Base-by-base conservation (phyloP, 1,139 yeast species). In the Geotrichum carabidarum region DNA sequence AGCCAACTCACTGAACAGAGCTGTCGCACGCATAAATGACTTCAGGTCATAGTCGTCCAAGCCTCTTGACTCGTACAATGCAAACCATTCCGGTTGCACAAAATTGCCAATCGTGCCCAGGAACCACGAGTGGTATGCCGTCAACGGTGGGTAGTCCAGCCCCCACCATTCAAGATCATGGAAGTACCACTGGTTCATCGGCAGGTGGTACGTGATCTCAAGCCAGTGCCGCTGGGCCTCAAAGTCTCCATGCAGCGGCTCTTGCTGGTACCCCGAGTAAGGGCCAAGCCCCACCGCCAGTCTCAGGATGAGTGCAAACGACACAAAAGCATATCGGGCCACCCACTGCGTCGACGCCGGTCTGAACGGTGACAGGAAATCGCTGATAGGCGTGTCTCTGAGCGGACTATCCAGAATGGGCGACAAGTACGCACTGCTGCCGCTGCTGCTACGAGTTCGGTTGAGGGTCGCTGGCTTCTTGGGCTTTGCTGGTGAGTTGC, bases 161-260 rank as follows among this genome's bases (percentile, higher is more conserved):
- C 98, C 97, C 99, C 99, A 93, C 73, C 93, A 90, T 62, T 83
- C 82, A 49, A 89, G 75, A 67, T 93, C 97, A 68, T 83, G 89
- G 71, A 79, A 86, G 68, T 93, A 93, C 99, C 99, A 94, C 59
- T 85, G 65, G 1, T 74, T 70, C 1, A 88, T 71, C 0, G 96
- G 95, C 53, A 91, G 68, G 61, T 83, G 81, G 44, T 77, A 81
- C 0, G 99, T 91, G 56, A 93, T 75, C 68, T 94, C 99, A 81
- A 93, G 79, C 99, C 99, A 93, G 68, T 93, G 99, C 61, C 99
- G 78, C 69, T 94, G 99, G 0, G 99, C 98, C 70, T 94, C 99
- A 67, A 93, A 93, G 68, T 93, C 99, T 3, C 99, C 99, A 73
- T 76, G 83, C 80, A 88, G 80, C 7, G 98, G 98, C 12, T 84